Evolutionary conservation across 768 basidiomycete species (phyloP).

Genomic region (Udeniomyces megalosporus): DNA sequence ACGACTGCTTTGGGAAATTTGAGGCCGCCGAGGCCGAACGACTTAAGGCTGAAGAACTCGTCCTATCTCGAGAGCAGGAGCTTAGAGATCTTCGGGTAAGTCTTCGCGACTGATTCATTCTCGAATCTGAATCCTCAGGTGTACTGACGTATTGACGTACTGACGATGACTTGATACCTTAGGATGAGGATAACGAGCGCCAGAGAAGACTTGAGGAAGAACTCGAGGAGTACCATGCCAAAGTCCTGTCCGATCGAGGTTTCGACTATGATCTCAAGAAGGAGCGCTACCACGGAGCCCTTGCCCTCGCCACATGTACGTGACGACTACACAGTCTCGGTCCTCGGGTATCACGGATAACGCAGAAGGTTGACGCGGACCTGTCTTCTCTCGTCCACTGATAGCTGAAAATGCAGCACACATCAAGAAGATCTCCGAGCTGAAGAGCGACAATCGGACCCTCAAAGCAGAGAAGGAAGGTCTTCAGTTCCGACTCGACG

Average conservation of each 20-base stretch:
- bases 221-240: constrained; percentile 1
- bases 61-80: constrained; percentile 5
- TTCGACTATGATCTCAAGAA: constrained; percentile 6
- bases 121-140: too few relatives aligned
- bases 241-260: constrained; percentile 4
- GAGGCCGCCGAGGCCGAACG: constrained; percentile 5
- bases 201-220: background rate
- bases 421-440: constrained; percentile 17
- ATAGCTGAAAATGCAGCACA: constrained; percentile 3
- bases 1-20: constrained; percentile 4
- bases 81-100: background rate
- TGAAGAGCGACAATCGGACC: constrained; percentile 66
- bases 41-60: constrained; percentile 1
- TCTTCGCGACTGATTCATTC: background rate
- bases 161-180: too few relatives aligned
- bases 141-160: too few relatives aligned
- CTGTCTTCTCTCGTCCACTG: background rate
- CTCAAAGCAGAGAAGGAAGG: constrained; percentile 59
- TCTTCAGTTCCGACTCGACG: constrained; percentile 55
- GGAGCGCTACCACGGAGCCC: constrained; percentile 2
- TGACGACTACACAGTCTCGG: background rate
- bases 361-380: background rate
- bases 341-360: too few relatives aligned
- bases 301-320: constrained; percentile 1
- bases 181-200: constrained; percentile 5